Base-by-base conservation (phyloP, 2,329 filamentous ascomycete genomes). In the Beauveria asiatica region DNA sequence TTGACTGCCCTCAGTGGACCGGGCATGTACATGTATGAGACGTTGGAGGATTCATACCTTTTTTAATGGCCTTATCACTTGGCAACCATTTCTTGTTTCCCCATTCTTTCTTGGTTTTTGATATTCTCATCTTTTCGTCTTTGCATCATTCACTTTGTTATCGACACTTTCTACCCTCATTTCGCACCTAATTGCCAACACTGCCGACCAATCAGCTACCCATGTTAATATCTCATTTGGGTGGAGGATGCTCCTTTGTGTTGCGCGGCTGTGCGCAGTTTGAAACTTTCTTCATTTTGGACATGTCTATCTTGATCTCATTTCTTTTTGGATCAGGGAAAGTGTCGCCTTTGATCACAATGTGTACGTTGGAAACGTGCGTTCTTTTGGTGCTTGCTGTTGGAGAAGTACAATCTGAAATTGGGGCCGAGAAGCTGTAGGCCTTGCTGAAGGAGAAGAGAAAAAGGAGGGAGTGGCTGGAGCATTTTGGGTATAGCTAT, bases 151-250 rank as follows among this genome's bases (percentile, higher is more conserved):
- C 39, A 33, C 30, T 62, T 50, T 55, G 42, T 62, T 42, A 50
- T 44, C 46, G 52, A 57, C 54, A 52, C 37, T 54, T 64, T 51
- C 54, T 60, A 57, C 57, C 56, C 52, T 53, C 25, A 17, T 30
- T 44, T 53, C 44, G 50, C 59, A 52, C 45, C 41, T 41, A 45
- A 56, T 62, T 61, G 57, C 45, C 57, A 42, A 51, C 54, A 7
- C 19, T 51, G 46, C 45, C 52, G 46, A n/a, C 17, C 23, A 23
- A 57, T 10, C 44, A 49, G 52, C 48, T 57, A 60, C 33, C 68
- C 56, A 62, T 67, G 70, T 70, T 69, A 67, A 69, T 72, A 69
- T 67, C 65, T 61, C 63, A 59, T 62, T 30, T 30, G 55, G 33
- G 46, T 33, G 13, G 45, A 51, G 23, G 55, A 30, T n/a, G 21